Evolutionary conservation across 345 rosid genomes (phyloP), one percentile per base, ranked within the genome.

Genomic region (Dipteronia dyeriana): DNA sequence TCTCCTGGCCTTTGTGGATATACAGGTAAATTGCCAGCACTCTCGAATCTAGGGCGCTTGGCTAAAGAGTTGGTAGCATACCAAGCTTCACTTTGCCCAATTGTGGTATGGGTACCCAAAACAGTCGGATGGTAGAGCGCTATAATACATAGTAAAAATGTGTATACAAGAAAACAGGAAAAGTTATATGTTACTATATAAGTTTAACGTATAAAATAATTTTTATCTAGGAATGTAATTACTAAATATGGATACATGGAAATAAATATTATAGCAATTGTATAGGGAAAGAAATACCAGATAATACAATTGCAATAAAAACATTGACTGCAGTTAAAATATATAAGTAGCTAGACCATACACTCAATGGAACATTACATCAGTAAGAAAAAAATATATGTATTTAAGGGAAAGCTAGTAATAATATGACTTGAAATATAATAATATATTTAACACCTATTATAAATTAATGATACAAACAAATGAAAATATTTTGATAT

Each of bases 1-100:
- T 91, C 97, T 81, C 99, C 99, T 22, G 97, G 93, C 84, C 98
- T 87, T 83, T 95, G 99, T 61, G 99, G 98, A 85, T 93, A 95
- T 59, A 93, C 80, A 89, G 94, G 86, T 85, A 90, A 87, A 90
- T 87, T 86, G 90, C 91, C 92, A 66, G 94, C 82, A 87, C 83
- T 88, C 91, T 93, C 93, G 87, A 88, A 82, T 89, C 93, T 93
- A 95, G 88, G 83, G 75, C 97, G 99, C 95, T 95, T 95, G 85
- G 88, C 87, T 85, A 88, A 84, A 82, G 81, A 82, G 87, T 85
- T 84, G 67, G 93, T 83, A 80, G 94, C 79, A 89, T 90, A 95
- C 98, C 98, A 93, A 87, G 92, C 97, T 91, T 91, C 98, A 83
- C 79, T 86, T 87, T 91, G 99, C 91, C 94, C 99, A 86, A 91